Base-by-base conservation (phyloP, 1,284 basidiomycete species). In the Leucoagaricus sp. region DNA sequence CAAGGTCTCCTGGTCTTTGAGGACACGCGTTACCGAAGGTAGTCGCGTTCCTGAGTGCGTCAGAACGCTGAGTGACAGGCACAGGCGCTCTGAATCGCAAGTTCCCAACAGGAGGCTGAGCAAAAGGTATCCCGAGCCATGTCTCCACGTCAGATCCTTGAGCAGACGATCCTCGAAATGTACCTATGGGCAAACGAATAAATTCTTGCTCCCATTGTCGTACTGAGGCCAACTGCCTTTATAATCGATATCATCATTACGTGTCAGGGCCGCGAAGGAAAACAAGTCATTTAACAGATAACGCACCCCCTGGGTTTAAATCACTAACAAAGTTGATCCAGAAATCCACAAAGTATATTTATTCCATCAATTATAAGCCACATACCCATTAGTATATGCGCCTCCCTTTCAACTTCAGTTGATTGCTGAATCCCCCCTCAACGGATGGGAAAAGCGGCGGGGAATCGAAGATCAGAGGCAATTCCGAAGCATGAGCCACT, bases 311-410 rank as follows among this genome's bases (percentile, higher is more conserved):
- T 15, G 82, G 83, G 59, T 79, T 73, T 36, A 83, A 66, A 62
- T 83, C 77, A 59, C 73, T 71, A 34, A 84, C 67, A 60, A 85
- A 85, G 59, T 76, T 80, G 66, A 84, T 72, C 58, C 80, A 84
- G 59, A 77, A 79, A 63, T 8, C 13, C 19, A 19, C 36, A 50
- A 28, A 31, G 29, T 55, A 17, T n/a, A 49, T 49, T 46, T 6
- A 42, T 4, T 4, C 7, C 10, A 26, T 15, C 5, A 34, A 17
- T 9, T 9, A 19, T 1, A n/a, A 8, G 19, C 33, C 13, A 55
- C 67, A 29, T 59, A 82, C 79, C 76, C 75, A 4, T 64, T 63
- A 38, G 75, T 84, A 60, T 70, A 84, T 41, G 75, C 76, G 7
- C 82, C 82, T 31, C 81, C 82, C 82, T 85, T 31, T n/a, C n/a